Evolutionary conservation across 2,329 filamentous ascomycete species (phyloP).

Genomic region (Dactylellina drechsleri): DNA sequence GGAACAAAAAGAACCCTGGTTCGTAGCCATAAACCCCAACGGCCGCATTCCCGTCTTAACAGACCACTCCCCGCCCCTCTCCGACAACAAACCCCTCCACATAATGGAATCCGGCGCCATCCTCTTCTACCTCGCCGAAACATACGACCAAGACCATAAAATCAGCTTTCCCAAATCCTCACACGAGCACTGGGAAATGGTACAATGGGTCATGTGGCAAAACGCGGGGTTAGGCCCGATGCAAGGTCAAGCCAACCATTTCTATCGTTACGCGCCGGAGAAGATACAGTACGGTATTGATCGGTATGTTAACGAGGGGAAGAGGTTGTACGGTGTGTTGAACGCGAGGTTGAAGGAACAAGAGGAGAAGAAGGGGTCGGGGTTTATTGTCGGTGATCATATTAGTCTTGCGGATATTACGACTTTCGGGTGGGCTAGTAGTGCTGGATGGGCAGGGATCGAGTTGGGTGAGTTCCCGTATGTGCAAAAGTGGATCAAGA

Average conservation of each 20-base stretch:
- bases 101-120: constrained; percentile 87
- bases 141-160: constrained; percentile 83
- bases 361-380: constrained; percentile 61
- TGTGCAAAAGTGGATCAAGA: constrained; percentile 80
- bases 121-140: constrained; percentile 82
- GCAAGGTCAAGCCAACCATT: constrained; percentile 88
- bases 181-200: constrained; percentile 80
- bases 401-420: constrained; percentile 82
- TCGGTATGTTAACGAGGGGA: constrained; percentile 83
- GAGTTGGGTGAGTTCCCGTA: constrained; percentile 79
- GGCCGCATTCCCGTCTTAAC: constrained; percentile 89
- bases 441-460: constrained; percentile 70
- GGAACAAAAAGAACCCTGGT: constrained; percentile 86
- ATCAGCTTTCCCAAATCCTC: constrained; percentile 79
- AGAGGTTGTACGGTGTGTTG: constrained; percentile 81
- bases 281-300: constrained; percentile 83
- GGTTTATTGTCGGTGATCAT: constrained; percentile 74
- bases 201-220: constrained; percentile 81
- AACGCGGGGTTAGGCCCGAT: constrained; percentile 84
- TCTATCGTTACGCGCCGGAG: constrained; percentile 81
- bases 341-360: constrained; percentile 74
- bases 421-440: constrained; percentile 80
- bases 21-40: constrained; percentile 90
- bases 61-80: constrained; percentile 72
- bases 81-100: constrained; percentile 76